Conservation (phyloP, 2,329 filamentous ascomycete genomes). For the Colletotrichum sp. region DNA sequence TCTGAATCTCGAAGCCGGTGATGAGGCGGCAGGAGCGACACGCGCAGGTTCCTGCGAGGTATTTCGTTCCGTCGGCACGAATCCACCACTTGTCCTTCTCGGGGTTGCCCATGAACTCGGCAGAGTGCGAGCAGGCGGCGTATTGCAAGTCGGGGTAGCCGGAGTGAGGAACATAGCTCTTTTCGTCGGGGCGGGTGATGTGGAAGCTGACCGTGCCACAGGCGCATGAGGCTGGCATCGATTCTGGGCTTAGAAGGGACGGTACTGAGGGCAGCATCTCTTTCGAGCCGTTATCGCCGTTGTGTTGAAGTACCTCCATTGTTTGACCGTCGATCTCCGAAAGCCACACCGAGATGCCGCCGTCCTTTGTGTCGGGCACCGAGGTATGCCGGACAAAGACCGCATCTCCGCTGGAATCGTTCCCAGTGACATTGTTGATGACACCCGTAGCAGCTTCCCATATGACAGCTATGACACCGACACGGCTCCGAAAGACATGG, state of each 20-base stretch:
- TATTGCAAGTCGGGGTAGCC: constrained; percentile 49
- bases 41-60: constrained; percentile 63
- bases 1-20: constrained; percentile 66
- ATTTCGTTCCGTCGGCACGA: constrained; percentile 49
- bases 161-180: constrained; percentile 48
- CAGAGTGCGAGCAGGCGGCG: neutral
- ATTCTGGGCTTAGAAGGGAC: neutral
- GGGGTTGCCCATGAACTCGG: constrained; percentile 40
- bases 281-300: neutral
- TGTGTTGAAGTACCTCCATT: neutral
- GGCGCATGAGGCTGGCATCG: constrained; percentile 29
- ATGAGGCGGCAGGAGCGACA: constrained; percentile 66
- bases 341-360: constrained; percentile 38
- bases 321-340: neutral
- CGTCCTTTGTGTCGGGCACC: constrained; percentile 36
- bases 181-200: constrained; percentile 57
- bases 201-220: constrained; percentile 50
- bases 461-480: neutral
- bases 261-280: neutral
- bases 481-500: constrained; percentile 37
- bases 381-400: constrained; percentile 23
- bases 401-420: neutral
- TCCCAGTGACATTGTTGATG: constrained; percentile 21
- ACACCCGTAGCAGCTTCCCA: constrained; percentile 44
- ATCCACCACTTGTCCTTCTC: constrained; percentile 65